Evolutionary conservation across 306 rosid genomes (phyloP).

Genomic region (Prunus salicina): DNA sequence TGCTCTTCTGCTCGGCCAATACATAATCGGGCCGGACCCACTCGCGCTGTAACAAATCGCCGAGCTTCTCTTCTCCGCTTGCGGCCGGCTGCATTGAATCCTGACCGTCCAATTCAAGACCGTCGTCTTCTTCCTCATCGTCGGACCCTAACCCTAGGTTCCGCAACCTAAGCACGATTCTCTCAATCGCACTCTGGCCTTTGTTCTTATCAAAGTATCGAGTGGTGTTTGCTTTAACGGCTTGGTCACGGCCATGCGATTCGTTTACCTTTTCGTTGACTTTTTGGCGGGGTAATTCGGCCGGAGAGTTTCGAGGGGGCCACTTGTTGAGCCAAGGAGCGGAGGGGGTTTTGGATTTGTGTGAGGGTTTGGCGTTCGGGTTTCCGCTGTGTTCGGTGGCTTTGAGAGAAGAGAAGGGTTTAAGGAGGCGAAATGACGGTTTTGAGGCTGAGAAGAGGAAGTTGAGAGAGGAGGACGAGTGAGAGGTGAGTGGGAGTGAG

Average conservation of each 20-base stretch:
- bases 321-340: slow-evolving; percentile 70
- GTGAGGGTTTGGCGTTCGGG: slow-evolving; percentile 25
- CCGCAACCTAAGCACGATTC: slow-evolving; percentile 70
- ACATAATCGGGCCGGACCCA: slow-evolving; percentile 73
- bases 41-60: slow-evolving; percentile 71
- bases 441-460: slow-evolving; percentile 44
- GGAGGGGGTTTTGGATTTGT: slow-evolving; percentile 36
- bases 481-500: slow-evolving; percentile 46
- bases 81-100: slow-evolving; percentile 30
- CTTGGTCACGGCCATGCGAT: slow-evolving; percentile 19
- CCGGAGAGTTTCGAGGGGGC: slow-evolving; percentile 35
- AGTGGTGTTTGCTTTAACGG: slow-evolving; percentile 27
- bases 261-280: slow-evolving; percentile 23
- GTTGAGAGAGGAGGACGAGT: slow-evolving; percentile 33
- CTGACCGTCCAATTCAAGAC: slow-evolving; percentile 24
- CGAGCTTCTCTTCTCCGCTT: slow-evolving; percentile 75
- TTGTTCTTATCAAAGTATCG: slow-evolving; percentile 31
- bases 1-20: slow-evolving; percentile 32
- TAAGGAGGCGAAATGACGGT: slow-evolving; percentile 48
- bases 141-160: slow-evolving; percentile 61
- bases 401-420: slow-evolving; percentile 24
- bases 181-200: slow-evolving; percentile 66
- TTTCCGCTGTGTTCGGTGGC: slow-evolving; percentile 21
- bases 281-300: slow-evolving; percentile 19
- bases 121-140: slow-evolving; percentile 43